Evolutionary conservation across 1,284 basidiomycete species (phyloP).

Genomic region (Exsudoporus floridanus): DNA sequence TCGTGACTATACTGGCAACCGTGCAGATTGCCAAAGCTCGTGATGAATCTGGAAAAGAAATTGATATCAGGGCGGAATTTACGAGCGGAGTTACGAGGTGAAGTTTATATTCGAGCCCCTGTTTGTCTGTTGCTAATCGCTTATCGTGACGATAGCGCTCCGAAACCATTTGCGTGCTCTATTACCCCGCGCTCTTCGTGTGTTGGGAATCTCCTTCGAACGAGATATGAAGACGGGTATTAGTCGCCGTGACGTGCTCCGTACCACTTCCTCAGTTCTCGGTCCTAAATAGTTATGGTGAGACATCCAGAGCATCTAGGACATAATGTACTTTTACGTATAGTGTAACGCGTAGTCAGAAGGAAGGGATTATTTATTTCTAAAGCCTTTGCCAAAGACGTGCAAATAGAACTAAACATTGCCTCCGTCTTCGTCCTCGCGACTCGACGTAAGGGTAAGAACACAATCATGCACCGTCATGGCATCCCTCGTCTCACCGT

Average conservation of each 20-base stretch:
- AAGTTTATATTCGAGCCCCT: not conserved
- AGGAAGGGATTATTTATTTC: conserved; percentile 30
- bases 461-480: conserved; percentile 14
- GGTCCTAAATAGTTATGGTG: too few relatives aligned
- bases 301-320: too few relatives aligned
- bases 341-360: not conserved
- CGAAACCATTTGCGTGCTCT: conserved; percentile 27
- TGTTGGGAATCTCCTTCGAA: conserved; percentile 18
- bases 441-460: not conserved
- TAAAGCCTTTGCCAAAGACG: conserved; percentile 26
- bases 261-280: too few relatives aligned
- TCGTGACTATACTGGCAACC: conserved; percentile 28
- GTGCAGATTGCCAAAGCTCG: conserved; percentile 19
- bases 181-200: conserved; percentile 17
- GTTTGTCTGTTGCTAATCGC: conserved; percentile 5
- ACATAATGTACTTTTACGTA: not conserved
- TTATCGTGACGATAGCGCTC: conserved; percentile 11
- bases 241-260: not conserved
- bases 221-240: not conserved
- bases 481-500: conserved; percentile 34
- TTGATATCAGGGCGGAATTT: conserved; percentile 27
- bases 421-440: conserved; percentile 18
- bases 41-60: conserved; percentile 22
- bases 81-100: conserved; percentile 24
- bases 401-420: conserved; percentile 26